Conservation (phyloP, 1,139 yeast genomes). For the Kluyveromyces sp. region DNA sequence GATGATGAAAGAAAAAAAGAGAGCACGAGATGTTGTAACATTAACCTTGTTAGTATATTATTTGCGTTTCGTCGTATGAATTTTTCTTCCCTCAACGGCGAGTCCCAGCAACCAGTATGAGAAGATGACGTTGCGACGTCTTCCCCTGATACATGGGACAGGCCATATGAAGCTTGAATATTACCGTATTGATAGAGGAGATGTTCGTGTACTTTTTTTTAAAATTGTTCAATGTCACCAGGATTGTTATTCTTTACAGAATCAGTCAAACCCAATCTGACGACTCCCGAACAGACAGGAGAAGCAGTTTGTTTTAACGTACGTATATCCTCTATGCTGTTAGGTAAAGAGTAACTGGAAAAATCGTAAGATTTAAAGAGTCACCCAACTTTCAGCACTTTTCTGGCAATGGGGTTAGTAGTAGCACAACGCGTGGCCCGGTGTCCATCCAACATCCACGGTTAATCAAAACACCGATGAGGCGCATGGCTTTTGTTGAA, state of each 20-base stretch:
- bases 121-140: too few relatives aligned
- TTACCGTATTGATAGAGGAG: constrained; percentile 6
- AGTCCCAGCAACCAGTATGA: too few relatives aligned
- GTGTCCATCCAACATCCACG: background rate
- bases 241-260: background rate
- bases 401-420: background rate
- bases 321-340: constrained; percentile 6
- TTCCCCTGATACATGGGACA: too few relatives aligned
- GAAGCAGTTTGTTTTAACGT: background rate
- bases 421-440: background rate
- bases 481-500: too few relatives aligned
- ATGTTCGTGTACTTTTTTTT: constrained; percentile 6
- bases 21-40: too few relatives aligned
- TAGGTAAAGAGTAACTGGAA: constrained; percentile 1
- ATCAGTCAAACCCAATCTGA: background rate
- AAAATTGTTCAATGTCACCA: too few relatives aligned
- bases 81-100: too few relatives aligned
- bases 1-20: too few relatives aligned
- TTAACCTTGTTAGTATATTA: too few relatives aligned
- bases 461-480: background rate
- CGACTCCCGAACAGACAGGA: background rate
- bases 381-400: background rate
- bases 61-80: too few relatives aligned
- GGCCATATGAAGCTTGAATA: background rate
- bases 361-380: too few relatives aligned